phyloP scores from a whole-genome alignment of 306 rosid species.

The Begonia fuchsioides region DNA sequence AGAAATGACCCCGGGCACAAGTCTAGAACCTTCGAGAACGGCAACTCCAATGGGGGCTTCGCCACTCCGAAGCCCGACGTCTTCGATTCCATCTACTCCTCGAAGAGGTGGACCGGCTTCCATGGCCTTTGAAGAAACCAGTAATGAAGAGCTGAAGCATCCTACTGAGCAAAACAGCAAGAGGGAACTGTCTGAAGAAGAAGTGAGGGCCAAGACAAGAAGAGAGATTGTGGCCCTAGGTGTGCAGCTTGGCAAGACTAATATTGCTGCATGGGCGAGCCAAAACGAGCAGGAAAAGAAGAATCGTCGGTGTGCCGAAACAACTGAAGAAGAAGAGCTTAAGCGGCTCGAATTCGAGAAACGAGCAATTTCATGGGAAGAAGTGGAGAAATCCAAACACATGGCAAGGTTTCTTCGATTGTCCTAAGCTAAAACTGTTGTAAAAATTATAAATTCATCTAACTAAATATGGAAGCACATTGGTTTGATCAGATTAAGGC shows the following conservation, averaged over 20 bases:
- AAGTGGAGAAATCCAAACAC: conserved; percentile 75
- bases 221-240: conserved; percentile 91
- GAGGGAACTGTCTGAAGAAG: conserved; percentile 64
- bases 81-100: conserved; percentile 83
- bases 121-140: conserved; percentile 30
- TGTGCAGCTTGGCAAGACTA: conserved; percentile 81
- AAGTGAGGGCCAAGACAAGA: conserved; percentile 72
- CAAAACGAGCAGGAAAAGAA: conserved; percentile 45
- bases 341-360: conserved; percentile 54
- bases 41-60: conserved; percentile 82
- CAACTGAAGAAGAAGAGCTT: conserved; percentile 18
- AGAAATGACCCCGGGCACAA: conserved; percentile 88
- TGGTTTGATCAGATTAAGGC: conserved; percentile 47
- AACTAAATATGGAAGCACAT: conserved; percentile 6
- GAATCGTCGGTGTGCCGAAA: conserved; percentile 17
- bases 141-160: conserved; percentile 19
- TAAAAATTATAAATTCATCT: neutral
- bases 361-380: conserved; percentile 83
- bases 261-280: conserved; percentile 93
- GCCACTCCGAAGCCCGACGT: conserved; percentile 68
- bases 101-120: conserved; percentile 62
- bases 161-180: conserved; percentile 17
- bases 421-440: neutral
- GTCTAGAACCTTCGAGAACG: conserved; percentile 89
- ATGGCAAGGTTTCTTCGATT: conserved; percentile 54